Base-by-base conservation (phyloP, 140 eudicot species). In the Stevia rebaudiana region DNA sequence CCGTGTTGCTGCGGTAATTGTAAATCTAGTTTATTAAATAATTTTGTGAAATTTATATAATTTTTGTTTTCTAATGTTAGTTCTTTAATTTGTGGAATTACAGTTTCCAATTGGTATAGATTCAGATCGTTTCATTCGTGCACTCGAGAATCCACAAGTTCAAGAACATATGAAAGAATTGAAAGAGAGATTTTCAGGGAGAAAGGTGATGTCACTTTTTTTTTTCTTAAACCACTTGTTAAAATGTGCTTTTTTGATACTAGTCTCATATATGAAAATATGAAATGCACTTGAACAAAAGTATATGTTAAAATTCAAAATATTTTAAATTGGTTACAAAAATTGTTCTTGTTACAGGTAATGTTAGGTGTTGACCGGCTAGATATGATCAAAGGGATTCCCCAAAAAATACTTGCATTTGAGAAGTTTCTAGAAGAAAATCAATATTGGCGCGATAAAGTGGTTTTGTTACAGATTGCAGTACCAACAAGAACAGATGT, bases 401-500 rank as follows among this genome's bases (percentile, higher is more conserved):
- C 98, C 11, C 98, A 91, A 70, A 91, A 91, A 77, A 82, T 91
- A 66, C 83, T 91, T 47, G 98, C 98, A 16, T 91, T 91, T 68
- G 98, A 91, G 70, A 91, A 91, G 79, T 91, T 91, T 81, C 85
- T 91, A 7, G 98, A 91, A 74, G 98, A 91, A 80, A 91, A 91
- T 57, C 80, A 79, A 60, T 28, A 76, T 74, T 91, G 98, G 98
- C 89, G 80, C 25, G 96, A 87, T 69, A 91, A 87, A 78, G 98
- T 91, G 19, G 98, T 87, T 79, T 82, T 91, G 62, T 80, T 91
- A 68, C 98, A 91, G 74, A 91, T 91, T 77, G 98, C 98, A 30
- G 98, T 91, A 72, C 98, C 98, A 72, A 87, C 98, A 78, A 84
- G 98, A 83, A 91, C 96, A 21, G 96, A 91, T 77, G 98, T 91